Base-by-base conservation (phyloP, 768 basidiomycete genomes). In the Tulasnella sp. region DNA sequence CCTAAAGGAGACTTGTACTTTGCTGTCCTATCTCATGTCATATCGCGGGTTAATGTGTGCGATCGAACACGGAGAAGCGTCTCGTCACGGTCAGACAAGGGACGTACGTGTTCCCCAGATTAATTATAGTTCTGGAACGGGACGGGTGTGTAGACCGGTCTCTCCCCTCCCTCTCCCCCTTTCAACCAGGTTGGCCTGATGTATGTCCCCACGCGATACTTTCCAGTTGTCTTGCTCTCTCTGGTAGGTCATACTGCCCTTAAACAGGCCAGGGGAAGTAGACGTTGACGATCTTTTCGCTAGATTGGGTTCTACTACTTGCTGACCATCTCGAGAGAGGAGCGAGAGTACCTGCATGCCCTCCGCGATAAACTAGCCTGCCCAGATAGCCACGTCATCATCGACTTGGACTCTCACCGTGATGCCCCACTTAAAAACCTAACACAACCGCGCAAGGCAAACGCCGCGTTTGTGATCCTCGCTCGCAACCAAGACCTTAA, bases 381-480 rank as follows among this genome's bases (percentile, higher is more conserved):
- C 79, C 32, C n/a, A 35, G 86, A 90, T 26, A 88, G 89, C 11
- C 86, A 91, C 83, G 87, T 89, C 32, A 84, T 92, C 3, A 87
- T 89, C 35, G 89, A 89, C 7, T 86, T 88, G 37, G 91, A 91
- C 83, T 90, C 89, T 82, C 29, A 32, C 61, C 6, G 35, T 67
- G 29, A 29, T 67, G 61, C 16, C 7, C 79, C 86, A 74, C 83
- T 83, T 18, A 79, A 83, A 26, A 87, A 87, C 77, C 78, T 81
- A 15, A 73, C 85, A 0, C 82, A 84, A n/a, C 76, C 26, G 20
- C 86, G 90, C 44, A 93, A 89, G 82, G 93, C 92, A 1, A 95
- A 93, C 82, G 94, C 94, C 26, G 90, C 89, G 2, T 91, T 95
- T 82, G 94, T 94, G 70, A 88, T 94, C 80, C 89, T 99, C 69